phyloP scores from a whole-genome alignment of 306 rosid species.

The Notholithocarpus densiflorus region DNA sequence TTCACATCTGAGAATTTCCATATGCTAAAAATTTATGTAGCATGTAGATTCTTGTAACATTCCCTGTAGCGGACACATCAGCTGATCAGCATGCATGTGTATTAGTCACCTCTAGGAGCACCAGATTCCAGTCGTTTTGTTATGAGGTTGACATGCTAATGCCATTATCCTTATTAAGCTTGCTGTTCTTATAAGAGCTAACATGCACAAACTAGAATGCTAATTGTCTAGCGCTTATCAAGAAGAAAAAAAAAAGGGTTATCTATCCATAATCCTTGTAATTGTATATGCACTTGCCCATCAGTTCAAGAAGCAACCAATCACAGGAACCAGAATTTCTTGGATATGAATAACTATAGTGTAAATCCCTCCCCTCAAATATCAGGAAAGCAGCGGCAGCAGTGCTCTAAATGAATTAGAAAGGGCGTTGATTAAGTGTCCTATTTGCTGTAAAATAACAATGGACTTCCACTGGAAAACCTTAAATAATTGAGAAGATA shows the following conservation, averaged over 20 bases:
- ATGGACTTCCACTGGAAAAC: too few species aligned
- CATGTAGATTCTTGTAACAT: background rate
- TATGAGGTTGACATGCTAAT: background rate
- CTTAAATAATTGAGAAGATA: too few species aligned
- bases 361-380: background rate
- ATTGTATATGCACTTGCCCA: background rate
- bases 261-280: background rate
- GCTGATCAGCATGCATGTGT: too few species aligned
- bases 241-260: background rate
- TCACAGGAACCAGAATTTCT: background rate
- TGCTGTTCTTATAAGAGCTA: background rate
- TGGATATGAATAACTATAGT: background rate
- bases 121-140: background rate
- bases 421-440: background rate
- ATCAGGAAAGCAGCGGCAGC: background rate
- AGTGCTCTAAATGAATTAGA: background rate
- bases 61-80: background rate
- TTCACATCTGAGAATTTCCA: background rate
- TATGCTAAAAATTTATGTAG: background rate
- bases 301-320: background rate
- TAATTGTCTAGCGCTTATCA: background rate
- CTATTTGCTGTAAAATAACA: too few species aligned
- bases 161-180: background rate
- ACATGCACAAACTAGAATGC: background rate
- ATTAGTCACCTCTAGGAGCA: background rate